A percentile compares a stretch with the other conserved stretches of the same genome.
These are phyloP conservation scores for Fusarium marasasianum DNA, from an alignment of 2,329 filamentous ascomycete genomes.

Conservation along the genomic window DNA sequence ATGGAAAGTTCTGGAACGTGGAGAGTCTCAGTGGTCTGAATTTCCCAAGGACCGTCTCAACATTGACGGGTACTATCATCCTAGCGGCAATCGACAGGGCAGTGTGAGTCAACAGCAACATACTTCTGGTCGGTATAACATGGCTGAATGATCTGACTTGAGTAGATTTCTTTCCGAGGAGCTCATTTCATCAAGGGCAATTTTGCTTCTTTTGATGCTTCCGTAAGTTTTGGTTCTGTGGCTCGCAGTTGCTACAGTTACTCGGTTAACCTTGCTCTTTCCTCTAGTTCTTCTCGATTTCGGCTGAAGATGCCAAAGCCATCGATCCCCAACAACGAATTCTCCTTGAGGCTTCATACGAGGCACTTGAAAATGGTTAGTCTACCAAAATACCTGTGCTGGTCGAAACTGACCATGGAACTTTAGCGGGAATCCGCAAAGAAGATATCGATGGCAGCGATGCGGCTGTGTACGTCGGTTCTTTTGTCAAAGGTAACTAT, in stretches of 20 bases:
- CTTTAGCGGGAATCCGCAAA: constrained; percentile 55
- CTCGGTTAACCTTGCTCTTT: not conserved
- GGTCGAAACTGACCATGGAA: not conserved
- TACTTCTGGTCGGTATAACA: not conserved
- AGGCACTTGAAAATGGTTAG: constrained; percentile 60
- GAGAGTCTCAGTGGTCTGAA: constrained; percentile 59
- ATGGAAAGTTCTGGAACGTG: constrained; percentile 59
- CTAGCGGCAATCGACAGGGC: constrained; percentile 59
- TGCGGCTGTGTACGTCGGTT: constrained; percentile 60
- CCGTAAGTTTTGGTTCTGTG: constrained; percentile 49
- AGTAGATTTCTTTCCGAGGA: constrained; percentile 57
- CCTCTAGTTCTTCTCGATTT: constrained; percentile 61
- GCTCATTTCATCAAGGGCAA: constrained; percentile 62
- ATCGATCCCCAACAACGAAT: constrained; percentile 65
- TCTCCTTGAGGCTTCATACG: constrained; percentile 60
- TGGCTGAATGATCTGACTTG: constrained; percentile 15
- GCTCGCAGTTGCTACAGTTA: not conserved
- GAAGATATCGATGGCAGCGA: constrained; percentile 56
- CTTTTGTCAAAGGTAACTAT: constrained; percentile 58
- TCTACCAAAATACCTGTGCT: not conserved
- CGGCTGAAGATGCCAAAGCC: constrained; percentile 60
- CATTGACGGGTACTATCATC: constrained; percentile 63
- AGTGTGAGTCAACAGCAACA: constrained; percentile 50
- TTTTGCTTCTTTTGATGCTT: constrained; percentile 59
- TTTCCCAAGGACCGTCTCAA: constrained; percentile 61